Evolutionary conservation across 495 filamentous ascomycete genomes (phyloP).

Genomic region (Penicillium angulare): DNA sequence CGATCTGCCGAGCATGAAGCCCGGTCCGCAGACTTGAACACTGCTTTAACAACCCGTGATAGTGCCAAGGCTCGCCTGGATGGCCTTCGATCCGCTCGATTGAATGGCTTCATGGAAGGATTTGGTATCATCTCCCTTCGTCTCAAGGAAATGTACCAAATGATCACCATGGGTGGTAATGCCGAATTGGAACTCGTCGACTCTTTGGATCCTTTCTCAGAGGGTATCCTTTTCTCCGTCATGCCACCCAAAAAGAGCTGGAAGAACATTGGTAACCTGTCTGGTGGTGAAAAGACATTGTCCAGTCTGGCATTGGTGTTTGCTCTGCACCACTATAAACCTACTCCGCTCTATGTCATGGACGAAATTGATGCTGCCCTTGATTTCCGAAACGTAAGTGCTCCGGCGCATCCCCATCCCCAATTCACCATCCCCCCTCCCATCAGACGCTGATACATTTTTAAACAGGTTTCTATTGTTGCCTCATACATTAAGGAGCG

Average conservation of each 20-base stretch:
- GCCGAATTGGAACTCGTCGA: conserved; percentile 97
- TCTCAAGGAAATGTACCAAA: conserved; percentile 99
- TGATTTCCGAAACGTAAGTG: conserved; percentile 93
- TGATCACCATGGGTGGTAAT: conserved; percentile 99
- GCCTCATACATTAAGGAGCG: conserved; percentile 98
- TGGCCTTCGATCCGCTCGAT: conserved; percentile 79
- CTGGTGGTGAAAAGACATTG: conserved; percentile 95
- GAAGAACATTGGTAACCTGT: conserved; percentile 97
- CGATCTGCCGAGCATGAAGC: conserved; percentile 82
- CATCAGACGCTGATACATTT: no score
- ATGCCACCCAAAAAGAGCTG: conserved; percentile 99
- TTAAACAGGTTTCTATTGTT: conserved; percentile 97
- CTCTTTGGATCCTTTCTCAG: conserved; percentile 91
- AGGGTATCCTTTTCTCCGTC: conserved; percentile 93
- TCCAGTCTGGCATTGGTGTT: conserved; percentile 93
- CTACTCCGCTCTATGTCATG: conserved; percentile 98
- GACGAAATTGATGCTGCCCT: conserved; percentile 98
- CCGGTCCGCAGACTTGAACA: conserved; percentile 74
- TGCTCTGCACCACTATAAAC: conserved; percentile 96
- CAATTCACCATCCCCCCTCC: no score
- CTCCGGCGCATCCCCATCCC: no score
- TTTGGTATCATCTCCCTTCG: conserved; percentile 93
- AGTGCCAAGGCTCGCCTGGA: conserved; percentile 85
- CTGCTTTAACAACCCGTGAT: conserved; percentile 74
- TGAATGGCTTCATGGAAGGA: conserved; percentile 98